Conservation (phyloP, 2,329 filamentous ascomycete genomes). For the Plenodomus tracheiphilus region DNA sequence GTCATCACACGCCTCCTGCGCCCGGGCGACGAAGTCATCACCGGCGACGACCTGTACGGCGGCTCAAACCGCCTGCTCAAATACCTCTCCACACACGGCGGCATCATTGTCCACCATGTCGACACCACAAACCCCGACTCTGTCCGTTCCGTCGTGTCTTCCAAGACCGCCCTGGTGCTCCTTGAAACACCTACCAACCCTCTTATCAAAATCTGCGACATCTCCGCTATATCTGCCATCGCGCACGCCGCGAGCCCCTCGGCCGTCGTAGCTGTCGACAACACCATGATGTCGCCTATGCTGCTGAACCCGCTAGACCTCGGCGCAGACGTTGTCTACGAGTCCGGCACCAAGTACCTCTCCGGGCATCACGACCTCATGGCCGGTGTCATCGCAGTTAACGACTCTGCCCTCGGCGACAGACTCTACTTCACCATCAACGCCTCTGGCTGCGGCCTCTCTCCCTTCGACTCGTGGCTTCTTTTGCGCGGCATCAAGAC, state of each 20-base stretch:
- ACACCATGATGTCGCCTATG: conserved; percentile 98
- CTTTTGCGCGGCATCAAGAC: conserved; percentile 96
- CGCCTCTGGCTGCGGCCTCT: conserved; percentile 88
- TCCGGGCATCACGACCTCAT: conserved; percentile 99
- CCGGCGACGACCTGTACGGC: conserved; percentile 94
- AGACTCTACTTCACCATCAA: conserved; percentile 98
- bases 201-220: conserved; percentile 96
- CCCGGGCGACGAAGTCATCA: conserved; percentile 95
- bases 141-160: conserved; percentile 69
- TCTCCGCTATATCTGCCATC: conserved; percentile 74
- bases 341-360: conserved; percentile 96
- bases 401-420: conserved; percentile 78
- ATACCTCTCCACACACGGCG: conserved; percentile 84
- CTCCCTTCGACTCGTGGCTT: conserved; percentile 94
- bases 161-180: conserved; percentile 92
- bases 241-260: conserved; percentile 77
- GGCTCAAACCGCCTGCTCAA: conserved; percentile 93
- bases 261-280: conserved; percentile 89
- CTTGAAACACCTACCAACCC: conserved; percentile 97
- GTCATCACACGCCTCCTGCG: conserved; percentile 90
- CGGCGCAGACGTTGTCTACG: conserved; percentile 94
- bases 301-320: conserved; percentile 91
- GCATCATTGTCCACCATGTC: conserved; percentile 93
- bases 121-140: conserved; percentile 81
- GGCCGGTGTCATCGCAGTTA: conserved; percentile 94